Evolutionary conservation across 371 early-diverging fungal species (phyloP).

Genomic region (Mortierella sp.): DNA sequence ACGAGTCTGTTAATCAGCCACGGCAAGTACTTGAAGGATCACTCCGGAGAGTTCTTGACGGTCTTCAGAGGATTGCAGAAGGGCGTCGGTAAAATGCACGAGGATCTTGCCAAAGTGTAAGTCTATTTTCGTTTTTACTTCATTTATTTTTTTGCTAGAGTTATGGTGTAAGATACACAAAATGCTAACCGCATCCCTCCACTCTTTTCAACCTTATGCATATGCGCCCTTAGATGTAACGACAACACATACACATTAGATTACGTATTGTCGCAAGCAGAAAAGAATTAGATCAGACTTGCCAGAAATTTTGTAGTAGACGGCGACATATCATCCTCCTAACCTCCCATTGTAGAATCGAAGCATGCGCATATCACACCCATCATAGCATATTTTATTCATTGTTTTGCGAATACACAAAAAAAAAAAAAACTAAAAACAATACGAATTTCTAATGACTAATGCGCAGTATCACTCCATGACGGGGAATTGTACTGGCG

Average conservation of each 20-base stretch:
- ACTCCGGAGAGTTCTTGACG: slow-evolving; percentile 80
- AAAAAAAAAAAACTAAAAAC: neutral
- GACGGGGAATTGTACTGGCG: too few species aligned
- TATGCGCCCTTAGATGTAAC: slow-evolving; percentile 71
- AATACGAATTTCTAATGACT: too few species aligned
- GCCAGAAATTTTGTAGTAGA: neutral
- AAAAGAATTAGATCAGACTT: slow-evolving; percentile 31
- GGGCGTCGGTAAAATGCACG: slow-evolving; percentile 75
- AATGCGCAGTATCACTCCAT: neutral
- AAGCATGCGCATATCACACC: neutral
- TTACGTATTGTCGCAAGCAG: slow-evolving; percentile 67
- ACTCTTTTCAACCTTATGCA: neutral
- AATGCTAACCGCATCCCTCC: neutral
- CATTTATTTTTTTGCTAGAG: neutral
- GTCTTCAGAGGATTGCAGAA: slow-evolving; percentile 86
- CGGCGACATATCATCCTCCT: too few species aligned
- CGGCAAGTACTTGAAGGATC: slow-evolving; percentile 85
- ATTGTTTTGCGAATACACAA: neutral
- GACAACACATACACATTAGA: slow-evolving; percentile 83
- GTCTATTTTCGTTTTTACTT: slow-evolving; percentile 27
- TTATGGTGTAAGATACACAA: too few species aligned
- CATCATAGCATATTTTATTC: slow-evolving; percentile 1
- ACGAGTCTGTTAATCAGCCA: slow-evolving; percentile 81
- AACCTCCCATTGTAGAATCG: too few species aligned
- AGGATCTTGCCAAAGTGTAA: slow-evolving; percentile 85